phyloP scores from a whole-genome alignment of 2,329 filamentous ascomycete species.

The Chrysoporthe deuterocubensis region DNA sequence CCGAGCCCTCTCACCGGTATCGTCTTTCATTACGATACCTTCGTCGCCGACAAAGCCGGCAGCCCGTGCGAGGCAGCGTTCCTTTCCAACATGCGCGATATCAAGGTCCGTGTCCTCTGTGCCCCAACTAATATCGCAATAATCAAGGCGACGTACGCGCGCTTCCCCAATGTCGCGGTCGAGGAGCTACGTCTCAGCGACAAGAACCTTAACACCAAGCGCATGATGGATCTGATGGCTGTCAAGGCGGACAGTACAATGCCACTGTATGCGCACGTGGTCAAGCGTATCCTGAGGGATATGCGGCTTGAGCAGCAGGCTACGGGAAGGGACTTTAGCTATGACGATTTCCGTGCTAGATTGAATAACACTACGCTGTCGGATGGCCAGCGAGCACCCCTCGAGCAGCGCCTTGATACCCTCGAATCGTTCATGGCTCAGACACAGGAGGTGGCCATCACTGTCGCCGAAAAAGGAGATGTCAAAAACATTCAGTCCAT shows the following conservation, averaged over 20 bases:
- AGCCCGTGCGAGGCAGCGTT: constrained; percentile 64
- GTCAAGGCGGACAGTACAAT: constrained; percentile 44
- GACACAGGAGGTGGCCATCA: constrained; percentile 24
- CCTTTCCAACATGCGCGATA: constrained; percentile 47
- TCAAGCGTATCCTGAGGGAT: constrained; percentile 59
- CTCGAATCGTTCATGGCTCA: constrained; percentile 65
- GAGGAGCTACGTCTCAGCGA: constrained; percentile 56
- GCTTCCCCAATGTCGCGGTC: constrained; percentile 50
- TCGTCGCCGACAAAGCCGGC: constrained; percentile 51
- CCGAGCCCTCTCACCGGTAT: constrained; percentile 60
- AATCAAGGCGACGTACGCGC: constrained; percentile 46
- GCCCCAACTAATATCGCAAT: constrained; percentile 54
- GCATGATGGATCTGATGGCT: constrained; percentile 65
- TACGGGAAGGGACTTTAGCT: constrained; percentile 48
- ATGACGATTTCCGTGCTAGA: constrained; percentile 49
- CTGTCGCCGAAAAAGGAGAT: not conserved
- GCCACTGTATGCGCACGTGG: constrained; percentile 63
- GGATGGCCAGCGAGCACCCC: constrained; percentile 53
- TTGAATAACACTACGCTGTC: constrained; percentile 46
- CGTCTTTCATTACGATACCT: constrained; percentile 68
- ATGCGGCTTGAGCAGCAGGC: constrained; percentile 54
- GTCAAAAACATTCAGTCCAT: constrained; percentile 36
- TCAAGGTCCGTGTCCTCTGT: constrained; percentile 58
- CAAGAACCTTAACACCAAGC: constrained; percentile 57
- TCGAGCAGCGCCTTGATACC: constrained; percentile 63